Base-by-base conservation (phyloP, 2,329 filamentous ascomycete genomes). In the Fonsecaea nubica region DNA sequence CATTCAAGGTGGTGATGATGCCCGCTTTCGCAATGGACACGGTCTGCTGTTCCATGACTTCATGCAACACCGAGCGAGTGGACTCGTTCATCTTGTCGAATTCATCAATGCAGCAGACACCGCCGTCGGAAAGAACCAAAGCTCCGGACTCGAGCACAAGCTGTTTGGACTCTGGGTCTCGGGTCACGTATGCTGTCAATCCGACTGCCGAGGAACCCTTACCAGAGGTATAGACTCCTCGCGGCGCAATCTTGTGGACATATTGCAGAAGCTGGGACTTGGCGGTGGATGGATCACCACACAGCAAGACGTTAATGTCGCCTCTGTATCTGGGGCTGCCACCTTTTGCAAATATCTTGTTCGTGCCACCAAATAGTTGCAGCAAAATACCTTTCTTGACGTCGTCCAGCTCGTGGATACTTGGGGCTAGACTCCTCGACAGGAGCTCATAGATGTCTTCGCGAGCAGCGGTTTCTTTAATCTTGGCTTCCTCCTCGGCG, bases 341-440 rank as follows among this genome's bases (percentile, higher is more conserved):
- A 63, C 95, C 95, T 79, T 97, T 98, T 66, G 96, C 88, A 78
- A 99, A 99, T 0, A 92, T 92, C 81, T 99, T 99, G 83, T 99
- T 99, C 38, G 95, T 97, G 64, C 95, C 95, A 42, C 95, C 94
- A 76, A 99, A 99, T 48, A 99, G 87, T 76, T 99, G 95, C 3
- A 99, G 88, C 10, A 99, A 84, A 68, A 99, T 97, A 10, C 95
- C 95, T 81, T 99, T 99, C 84, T 99, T 99, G 56, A 98, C 93
- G 75, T 99, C 95, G 72, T 99, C 95, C 89, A 96, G 91, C 79
- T 99, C 95, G 81, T 96, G 97, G 75, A 99, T 90, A 66, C 93
- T 97, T 13, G 95, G 95, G 1, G 95, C 95, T 33, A 99, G 83
- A 1, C 94, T 98, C 42, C 94, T 88, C 18, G 95, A 87, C 3